Evolutionary conservation across 805 yeast genomes (phyloP).

Genomic region (Priceomyces castillae): DNA sequence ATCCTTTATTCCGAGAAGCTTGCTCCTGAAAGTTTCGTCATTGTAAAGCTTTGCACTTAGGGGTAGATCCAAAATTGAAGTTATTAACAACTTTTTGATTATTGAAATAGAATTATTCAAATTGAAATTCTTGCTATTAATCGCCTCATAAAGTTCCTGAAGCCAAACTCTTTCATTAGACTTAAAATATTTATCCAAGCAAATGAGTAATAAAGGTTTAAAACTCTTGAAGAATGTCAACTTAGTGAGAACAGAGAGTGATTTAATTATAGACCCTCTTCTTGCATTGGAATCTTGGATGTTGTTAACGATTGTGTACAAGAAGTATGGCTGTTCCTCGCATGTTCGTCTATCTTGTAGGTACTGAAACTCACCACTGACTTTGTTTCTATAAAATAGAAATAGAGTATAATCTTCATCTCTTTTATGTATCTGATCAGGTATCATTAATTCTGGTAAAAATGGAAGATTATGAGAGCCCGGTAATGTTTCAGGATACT

Average conservation of each 20-base stretch:
- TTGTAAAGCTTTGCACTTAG: conserved; percentile 39
- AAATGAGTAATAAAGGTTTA: conserved; percentile 54
- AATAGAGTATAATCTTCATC: conserved; percentile 60
- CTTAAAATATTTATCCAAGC: conserved; percentile 48
- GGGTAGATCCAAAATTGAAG: conserved; percentile 43
- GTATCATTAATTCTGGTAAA: conserved; percentile 58
- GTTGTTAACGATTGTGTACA: conserved; percentile 54
- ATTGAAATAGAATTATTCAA: conserved; percentile 24
- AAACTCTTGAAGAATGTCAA: conserved; percentile 53
- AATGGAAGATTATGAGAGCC: conserved; percentile 35
- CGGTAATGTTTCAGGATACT: conserved; percentile 34
- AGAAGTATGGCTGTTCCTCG: conserved; percentile 45
- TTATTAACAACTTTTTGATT: conserved; percentile 36
- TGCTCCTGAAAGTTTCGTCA: conserved; percentile 38
- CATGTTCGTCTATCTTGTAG: conserved; percentile 28
- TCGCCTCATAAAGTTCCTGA: conserved; percentile 27
- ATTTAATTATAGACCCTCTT: conserved; percentile 60
- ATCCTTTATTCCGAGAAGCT: conserved; percentile 29
- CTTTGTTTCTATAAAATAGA: conserved; percentile 45
- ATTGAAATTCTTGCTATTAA: conserved; percentile 31
- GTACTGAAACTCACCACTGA: conserved; percentile 40
- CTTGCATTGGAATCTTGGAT: conserved; percentile 42
- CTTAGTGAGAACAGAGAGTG: conserved; percentile 57
- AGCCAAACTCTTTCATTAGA: conserved; percentile 18
- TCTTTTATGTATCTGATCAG: conserved; percentile 56